Base-by-base conservation (phyloP, 2,329 filamentous ascomycete genomes). In the Apiospora rasikravindrae region DNA sequence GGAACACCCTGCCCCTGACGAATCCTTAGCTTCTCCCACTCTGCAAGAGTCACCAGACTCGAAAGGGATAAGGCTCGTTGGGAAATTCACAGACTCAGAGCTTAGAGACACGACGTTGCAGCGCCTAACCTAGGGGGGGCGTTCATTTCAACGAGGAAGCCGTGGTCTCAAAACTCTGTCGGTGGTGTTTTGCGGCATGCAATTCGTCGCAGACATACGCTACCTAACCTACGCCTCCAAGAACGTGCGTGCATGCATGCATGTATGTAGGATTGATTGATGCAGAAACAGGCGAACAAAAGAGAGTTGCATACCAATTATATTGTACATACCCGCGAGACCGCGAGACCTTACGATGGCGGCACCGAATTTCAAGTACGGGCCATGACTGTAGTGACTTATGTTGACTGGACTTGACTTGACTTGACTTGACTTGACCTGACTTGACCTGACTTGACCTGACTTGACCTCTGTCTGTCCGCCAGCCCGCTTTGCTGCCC, bases 21-120 rank as follows among this genome's bases (percentile, higher is more conserved):
- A 14, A 40, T 64, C 33, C 57, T 40, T 64, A 64, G 57, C 57
- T 7, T 7, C 19, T n/a, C 40, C 33, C 33, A 64, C 57, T 40
- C 33, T 19, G 24, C 49, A 26, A 29, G 51, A 33, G 26, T 26
- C 51, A 57, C 26, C 51, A 33, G 57, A 22, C 57, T 22, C 57
- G 57, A 64, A 64, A 19, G 7, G 57, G 57, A 24, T n/a, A 64
- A 37, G 57, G 5, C 57, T 64, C 33, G 57, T 40, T 64, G 57
- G 57, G 57, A 64, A 64, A 64, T 64, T 64, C 57, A 29, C 33
- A 64, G 57, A 64, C 57, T 64, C 57, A 24, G 33, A 64, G 57
- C 57, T 40, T 40, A 64, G 57, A 64, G 57, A 64, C 57, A 37
- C 57, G 33, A 64, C 57, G 57, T 64, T 64, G 57, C 57, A 64